These are phyloP conservation scores for Rhizophora apiculata DNA, from an alignment of 345 rosid species.

Conservation along the genomic window DNA sequence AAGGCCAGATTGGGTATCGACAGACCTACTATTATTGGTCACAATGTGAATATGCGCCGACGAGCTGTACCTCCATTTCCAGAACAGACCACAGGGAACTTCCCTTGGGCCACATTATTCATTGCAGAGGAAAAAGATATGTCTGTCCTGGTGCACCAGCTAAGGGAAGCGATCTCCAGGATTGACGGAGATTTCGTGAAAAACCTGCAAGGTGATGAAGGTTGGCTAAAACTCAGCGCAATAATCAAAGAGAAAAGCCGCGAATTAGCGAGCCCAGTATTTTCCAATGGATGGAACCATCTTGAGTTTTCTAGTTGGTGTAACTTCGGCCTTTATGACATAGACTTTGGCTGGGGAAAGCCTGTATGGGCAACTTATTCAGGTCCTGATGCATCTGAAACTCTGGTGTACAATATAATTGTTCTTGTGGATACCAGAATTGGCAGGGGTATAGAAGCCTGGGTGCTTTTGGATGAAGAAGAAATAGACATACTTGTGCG, in stretches of 20 bases:
- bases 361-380: conserved; percentile 15
- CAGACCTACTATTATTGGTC: conserved; percentile 13
- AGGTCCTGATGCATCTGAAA: background rate
- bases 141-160: background rate
- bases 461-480: conserved; percentile 20
- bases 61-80: background rate
- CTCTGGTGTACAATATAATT: background rate
- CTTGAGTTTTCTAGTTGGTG: conserved; percentile 25
- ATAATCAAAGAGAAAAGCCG: conserved; percentile 3
- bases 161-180: conserved; percentile 5
- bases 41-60: conserved; percentile 3
- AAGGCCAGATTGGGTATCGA: conserved; percentile 17
- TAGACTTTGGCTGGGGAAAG: conserved; percentile 35
- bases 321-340: conserved; percentile 18
- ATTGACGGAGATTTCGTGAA: background rate
- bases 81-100: conserved; percentile 8
- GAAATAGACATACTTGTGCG: background rate
- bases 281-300: conserved; percentile 2
- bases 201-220: background rate
- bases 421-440: conserved; percentile 6
- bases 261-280: background rate
- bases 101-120: background rate
- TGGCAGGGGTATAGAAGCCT: conserved; percentile 21
- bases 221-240: background rate
- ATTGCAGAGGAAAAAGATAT: background rate